Conservation (phyloP, 148 eudicot genomes). For the Fagopyrum homotropicum region DNA sequence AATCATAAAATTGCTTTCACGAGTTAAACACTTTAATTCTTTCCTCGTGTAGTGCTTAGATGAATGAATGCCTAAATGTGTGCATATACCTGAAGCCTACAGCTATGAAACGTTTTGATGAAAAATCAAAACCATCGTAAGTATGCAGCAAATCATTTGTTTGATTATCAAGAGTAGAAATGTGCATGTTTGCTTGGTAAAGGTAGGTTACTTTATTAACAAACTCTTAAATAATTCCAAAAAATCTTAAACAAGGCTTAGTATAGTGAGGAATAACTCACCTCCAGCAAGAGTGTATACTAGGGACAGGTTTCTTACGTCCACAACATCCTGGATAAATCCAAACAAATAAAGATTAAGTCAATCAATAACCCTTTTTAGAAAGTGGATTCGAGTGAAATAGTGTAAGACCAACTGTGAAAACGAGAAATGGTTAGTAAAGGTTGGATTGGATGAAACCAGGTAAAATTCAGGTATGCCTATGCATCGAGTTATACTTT, state of each 20-base stretch:
- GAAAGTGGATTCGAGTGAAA: too few relatives aligned
- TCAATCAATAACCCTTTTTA: too few relatives aligned
- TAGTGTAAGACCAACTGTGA: too few relatives aligned
- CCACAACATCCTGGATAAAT: slow-evolving; percentile 58
- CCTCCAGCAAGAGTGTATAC: slow-evolving; percentile 89
- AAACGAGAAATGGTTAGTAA: too few relatives aligned
- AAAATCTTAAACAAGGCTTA: background rate
- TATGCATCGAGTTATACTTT: too few relatives aligned
- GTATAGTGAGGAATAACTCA: slow-evolving; percentile 12
- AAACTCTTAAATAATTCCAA: background rate
- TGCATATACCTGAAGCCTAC: background rate
- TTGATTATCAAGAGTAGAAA: background rate
- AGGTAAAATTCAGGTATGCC: too few relatives aligned
- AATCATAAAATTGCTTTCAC: too few relatives aligned
- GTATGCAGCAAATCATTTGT: background rate
- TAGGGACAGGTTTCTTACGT: slow-evolving; percentile 79
- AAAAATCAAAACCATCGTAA: background rate
- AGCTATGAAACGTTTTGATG: background rate
- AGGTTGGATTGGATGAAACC: too few relatives aligned
- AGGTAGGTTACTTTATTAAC: background rate
- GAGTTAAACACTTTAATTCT: background rate
- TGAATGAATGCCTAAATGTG: background rate
- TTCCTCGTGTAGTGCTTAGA: background rate
- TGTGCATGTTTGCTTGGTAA: background rate
- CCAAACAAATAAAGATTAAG: background rate